These are phyloP conservation scores for Colletotrichum trifolii DNA, from an alignment of 2,329 filamentous ascomycete genomes.

Conservation along the genomic window DNA sequence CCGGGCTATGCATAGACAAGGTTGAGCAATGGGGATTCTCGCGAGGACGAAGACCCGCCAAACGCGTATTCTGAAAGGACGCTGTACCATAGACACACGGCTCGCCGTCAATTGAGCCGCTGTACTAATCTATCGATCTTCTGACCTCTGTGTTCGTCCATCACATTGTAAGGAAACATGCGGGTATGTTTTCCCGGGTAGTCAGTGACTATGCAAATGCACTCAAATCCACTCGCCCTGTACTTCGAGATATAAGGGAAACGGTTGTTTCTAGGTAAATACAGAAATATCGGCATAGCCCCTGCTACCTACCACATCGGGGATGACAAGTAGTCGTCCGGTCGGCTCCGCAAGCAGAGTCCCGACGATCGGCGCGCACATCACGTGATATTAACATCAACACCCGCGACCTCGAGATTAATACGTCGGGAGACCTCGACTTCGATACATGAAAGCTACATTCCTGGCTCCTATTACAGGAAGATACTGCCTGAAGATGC, in stretches of 20 bases:
- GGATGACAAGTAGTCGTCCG: no score
- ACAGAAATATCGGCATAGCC: no score
- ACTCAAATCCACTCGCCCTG: no score
- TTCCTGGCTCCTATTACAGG: neutral
- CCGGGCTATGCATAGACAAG: slow-evolving; percentile 24
- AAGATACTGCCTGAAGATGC: neutral
- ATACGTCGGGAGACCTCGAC: neutral
- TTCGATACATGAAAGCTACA: neutral
- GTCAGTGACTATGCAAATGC: no score
- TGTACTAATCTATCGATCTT: slow-evolving; percentile 22
- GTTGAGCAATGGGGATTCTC: slow-evolving; percentile 15
- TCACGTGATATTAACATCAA: slow-evolving; percentile 13
- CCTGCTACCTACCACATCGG: no score
- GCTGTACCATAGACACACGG: slow-evolving; percentile 39
- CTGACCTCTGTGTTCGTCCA: neutral
- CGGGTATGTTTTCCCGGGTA: no score
- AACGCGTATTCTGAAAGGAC: slow-evolving; percentile 24
- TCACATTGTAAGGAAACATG: no score
- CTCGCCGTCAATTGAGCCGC: slow-evolving; percentile 31
- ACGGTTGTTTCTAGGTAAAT: no score
- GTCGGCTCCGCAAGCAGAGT: neutral
- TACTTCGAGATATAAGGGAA: no score
- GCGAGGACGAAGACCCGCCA: slow-evolving; percentile 19
- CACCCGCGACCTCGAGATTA: no score
- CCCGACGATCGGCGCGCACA: neutral